phyloP scores from a whole-genome alignment of 2,329 filamentous ascomycete species.

The Reticulascus tulasneorum region DNA sequence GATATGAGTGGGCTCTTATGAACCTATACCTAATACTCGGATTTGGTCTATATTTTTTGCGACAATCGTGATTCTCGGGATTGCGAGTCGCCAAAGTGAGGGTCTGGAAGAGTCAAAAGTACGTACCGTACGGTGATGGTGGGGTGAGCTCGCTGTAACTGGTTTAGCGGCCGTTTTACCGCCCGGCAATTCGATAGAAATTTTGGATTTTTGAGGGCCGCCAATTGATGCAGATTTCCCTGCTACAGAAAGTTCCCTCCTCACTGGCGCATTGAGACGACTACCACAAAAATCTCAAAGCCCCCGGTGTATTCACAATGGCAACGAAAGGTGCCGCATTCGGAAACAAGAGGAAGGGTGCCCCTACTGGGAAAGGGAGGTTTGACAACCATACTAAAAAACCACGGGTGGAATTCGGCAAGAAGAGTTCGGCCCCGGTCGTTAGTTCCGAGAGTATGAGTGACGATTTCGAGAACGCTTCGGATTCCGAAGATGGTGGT shows the following conservation, averaged over 20 bases:
- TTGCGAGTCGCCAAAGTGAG: neutral
- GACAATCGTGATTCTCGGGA: neutral
- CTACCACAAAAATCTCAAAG: slow-evolving; percentile 4
- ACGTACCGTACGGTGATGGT: slow-evolving; percentile 13
- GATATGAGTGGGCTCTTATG: neutral
- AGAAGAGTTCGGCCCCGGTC: slow-evolving; percentile 28
- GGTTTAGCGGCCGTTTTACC: slow-evolving; percentile 22
- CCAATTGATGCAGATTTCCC: neutral
- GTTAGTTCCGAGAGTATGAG: slow-evolving; percentile 21
- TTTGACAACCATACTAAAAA: slow-evolving; percentile 52
- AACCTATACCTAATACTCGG: no score
- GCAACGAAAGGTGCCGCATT: slow-evolving; percentile 41
- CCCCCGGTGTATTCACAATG: slow-evolving; percentile 31
- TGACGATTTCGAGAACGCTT: slow-evolving; percentile 32
- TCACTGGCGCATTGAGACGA: no score
- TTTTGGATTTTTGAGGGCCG: slow-evolving; percentile 13
- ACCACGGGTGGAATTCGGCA: slow-evolving; percentile 32
- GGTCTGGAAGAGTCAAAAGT: slow-evolving; percentile 3
- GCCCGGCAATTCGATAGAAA: slow-evolving; percentile 29
- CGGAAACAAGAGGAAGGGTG: slow-evolving; percentile 56
- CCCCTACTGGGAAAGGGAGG: slow-evolving; percentile 38
- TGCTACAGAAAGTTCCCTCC: slow-evolving; percentile 4
- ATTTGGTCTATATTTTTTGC: no score
- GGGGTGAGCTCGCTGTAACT: slow-evolving; percentile 5
- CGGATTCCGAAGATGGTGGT: slow-evolving; percentile 52